A percentile compares a stretch with the other conserved stretches of the same genome.
These are phyloP conservation scores for Phytophthora lateralis DNA, from an alignment of 352 stramenopile species.

Conservation along the genomic window DNA sequence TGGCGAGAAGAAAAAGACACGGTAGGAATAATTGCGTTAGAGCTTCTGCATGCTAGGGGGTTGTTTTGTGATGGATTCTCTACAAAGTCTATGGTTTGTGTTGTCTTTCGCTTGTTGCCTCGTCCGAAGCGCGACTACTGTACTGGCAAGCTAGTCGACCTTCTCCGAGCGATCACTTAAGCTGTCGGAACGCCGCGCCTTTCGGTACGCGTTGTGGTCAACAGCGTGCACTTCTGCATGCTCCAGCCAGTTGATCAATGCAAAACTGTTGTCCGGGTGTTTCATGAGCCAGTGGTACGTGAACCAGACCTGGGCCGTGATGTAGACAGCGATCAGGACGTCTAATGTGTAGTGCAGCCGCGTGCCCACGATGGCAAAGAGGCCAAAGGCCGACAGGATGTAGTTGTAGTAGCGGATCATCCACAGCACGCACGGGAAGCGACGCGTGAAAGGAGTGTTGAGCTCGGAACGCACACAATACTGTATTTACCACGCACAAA, in stretches of 20 bases:
- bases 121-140: background rate
- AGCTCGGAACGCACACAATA: constrained; percentile 82
- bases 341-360: constrained; percentile 89
- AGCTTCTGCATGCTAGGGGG: background rate
- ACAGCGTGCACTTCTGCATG: constrained; percentile 83
- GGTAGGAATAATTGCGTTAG: too few relatives aligned
- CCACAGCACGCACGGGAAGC: constrained; percentile 73
- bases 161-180: constrained; percentile 32
- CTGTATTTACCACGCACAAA: constrained; percentile 36
- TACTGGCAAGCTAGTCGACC: constrained; percentile 17
- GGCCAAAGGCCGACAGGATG: constrained; percentile 56
- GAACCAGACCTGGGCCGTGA: constrained; percentile 84
- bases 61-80: constrained; percentile 17
- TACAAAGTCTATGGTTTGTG: constrained; percentile 35
- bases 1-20: constrained; percentile 49
- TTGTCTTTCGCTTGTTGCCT: constrained; percentile 14
- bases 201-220: constrained; percentile 79
- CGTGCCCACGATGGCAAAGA: constrained; percentile 88
- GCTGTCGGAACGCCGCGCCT: constrained; percentile 67
- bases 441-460: constrained; percentile 86
- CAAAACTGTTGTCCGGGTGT: constrained; percentile 63
- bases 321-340: constrained; percentile 88
- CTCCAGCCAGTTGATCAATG: constrained; percentile 82
- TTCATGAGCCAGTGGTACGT: constrained; percentile 85
- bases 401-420: constrained; percentile 86